Evolutionary conservation across 164 flowering plant genomes (phyloP).

Genomic region (Annona cherimola): DNA sequence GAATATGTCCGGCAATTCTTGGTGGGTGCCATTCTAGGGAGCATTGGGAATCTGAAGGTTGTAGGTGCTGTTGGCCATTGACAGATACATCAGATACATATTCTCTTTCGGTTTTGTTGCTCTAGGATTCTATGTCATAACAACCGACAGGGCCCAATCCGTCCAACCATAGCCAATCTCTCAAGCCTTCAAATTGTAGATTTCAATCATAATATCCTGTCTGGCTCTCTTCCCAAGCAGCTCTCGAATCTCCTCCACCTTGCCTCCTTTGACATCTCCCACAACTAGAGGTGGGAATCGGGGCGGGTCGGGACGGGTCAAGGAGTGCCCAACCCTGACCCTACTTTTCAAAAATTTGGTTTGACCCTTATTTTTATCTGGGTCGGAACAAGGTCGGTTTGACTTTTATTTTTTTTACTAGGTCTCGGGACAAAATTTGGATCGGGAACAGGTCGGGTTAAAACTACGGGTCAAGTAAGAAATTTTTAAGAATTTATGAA

Average conservation of each 20-base stretch:
- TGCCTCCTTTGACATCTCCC: constrained; percentile 60
- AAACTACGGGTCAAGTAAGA: no score
- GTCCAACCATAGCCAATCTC: constrained; percentile 50
- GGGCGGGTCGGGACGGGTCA: no score
- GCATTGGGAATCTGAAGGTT: constrained; percentile 57
- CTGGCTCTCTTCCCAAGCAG: constrained; percentile 77
- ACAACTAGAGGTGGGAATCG: no score
- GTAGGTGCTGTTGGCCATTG: constrained; percentile 52
- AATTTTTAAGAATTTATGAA: no score
- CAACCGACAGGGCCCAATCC: constrained; percentile 62
- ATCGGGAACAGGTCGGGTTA: no score
- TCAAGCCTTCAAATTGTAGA: constrained; percentile 56
- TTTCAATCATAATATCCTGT: constrained; percentile 61
- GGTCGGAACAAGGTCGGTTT: no score
- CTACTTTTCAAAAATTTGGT: no score
- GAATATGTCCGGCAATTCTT: constrained; percentile 67
- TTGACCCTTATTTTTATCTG: no score
- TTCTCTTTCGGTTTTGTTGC: background rate
- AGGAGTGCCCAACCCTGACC: no score
- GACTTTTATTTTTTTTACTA: no score
- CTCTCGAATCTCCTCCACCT: constrained; percentile 74
- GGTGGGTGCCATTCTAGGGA: constrained; percentile 50
- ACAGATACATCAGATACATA: no score
- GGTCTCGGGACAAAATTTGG: no score
- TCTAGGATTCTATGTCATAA: constrained; percentile 62